Conservation (phyloP, 2,329 filamentous ascomycete genomes). For the Fusarium zealandicum region DNA sequence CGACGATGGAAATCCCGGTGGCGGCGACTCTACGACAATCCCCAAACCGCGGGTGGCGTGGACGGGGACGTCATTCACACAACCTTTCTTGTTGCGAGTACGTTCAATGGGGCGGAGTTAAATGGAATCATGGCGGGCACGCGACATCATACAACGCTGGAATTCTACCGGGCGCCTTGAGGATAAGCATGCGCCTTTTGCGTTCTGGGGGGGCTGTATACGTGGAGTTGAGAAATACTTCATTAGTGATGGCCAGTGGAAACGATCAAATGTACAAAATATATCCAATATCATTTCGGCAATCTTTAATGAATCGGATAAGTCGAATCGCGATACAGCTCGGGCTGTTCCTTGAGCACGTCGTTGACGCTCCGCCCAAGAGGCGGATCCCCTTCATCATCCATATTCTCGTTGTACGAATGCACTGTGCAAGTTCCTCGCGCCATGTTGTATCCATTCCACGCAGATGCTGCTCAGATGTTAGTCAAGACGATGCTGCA, state of each 20-base stretch:
- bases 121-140: slow-evolving; percentile 39
- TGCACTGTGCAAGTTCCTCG: slow-evolving; percentile 81
- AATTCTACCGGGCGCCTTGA: slow-evolving; percentile 28
- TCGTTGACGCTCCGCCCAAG: slow-evolving; percentile 66
- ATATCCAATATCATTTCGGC: slow-evolving; percentile 35
- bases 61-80: slow-evolving; percentile 28
- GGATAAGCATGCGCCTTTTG: slow-evolving; percentile 22
- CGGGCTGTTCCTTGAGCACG: slow-evolving; percentile 55
- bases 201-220: slow-evolving; percentile 10
- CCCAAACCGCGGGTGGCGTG: slow-evolving; percentile 17
- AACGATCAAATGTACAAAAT: slow-evolving; percentile 38
- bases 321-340: slow-evolving; percentile 35
- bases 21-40: slow-evolving; percentile 27
- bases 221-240: slow-evolving; percentile 17
- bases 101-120: slow-evolving; percentile 39
- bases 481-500: slow-evolving; percentile 18
- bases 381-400: slow-evolving; percentile 69
- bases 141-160: slow-evolving; percentile 35
- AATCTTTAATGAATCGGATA: slow-evolving; percentile 25
- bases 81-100: slow-evolving; percentile 37
- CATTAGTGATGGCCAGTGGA: slow-evolving; percentile 7
- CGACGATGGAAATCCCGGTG: slow-evolving; percentile 22
- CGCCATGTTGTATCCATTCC: slow-evolving; percentile 79
- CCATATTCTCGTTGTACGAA: slow-evolving; percentile 73
- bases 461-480: slow-evolving; percentile 70